These are phyloP conservation scores for Uronychia setigera DNA, from an alignment of 73 alveolate genomes.

Conservation along the genomic window DNA sequence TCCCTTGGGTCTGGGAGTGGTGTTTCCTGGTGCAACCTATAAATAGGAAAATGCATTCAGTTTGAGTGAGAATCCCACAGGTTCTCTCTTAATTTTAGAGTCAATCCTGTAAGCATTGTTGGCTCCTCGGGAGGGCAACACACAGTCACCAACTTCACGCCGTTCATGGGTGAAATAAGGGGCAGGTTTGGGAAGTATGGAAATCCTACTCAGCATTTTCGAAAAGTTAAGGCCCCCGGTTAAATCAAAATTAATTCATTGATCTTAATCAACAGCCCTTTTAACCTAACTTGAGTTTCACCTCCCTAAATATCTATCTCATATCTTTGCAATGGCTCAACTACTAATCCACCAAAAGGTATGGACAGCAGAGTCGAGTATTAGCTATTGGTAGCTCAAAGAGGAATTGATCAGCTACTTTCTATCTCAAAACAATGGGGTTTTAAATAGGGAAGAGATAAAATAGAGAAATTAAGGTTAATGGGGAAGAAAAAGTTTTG, in stretches of 20 bases:
- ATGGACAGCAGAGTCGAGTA: neutral
- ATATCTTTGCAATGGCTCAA: neutral
- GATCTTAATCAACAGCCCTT: neutral
- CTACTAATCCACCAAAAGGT: neutral
- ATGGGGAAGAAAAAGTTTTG: neutral
- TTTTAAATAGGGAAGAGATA: neutral
- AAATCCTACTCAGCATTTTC: neutral
- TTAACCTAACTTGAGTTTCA: neutral
- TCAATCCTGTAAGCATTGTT: neutral
- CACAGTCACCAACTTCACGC: neutral
- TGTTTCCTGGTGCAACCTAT: neutral
- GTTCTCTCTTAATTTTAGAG: neutral
- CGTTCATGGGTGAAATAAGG: neutral
- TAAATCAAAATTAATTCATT: too few relatives aligned
- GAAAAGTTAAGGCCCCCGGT: neutral
- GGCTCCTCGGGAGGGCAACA: neutral
- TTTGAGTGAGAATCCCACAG: neutral
- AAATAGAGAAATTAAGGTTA: too few relatives aligned
- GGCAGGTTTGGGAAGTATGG: neutral
- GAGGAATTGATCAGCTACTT: neutral
- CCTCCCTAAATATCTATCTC: neutral
- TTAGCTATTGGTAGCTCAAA: neutral
- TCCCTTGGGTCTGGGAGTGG: neutral
- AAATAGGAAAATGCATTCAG: neutral
- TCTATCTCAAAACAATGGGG: neutral